Percentiles rank a stretch among this genome's conserved stretches.
Evolutionary conservation across 2,329 filamentous ascomycete species (phyloP).

Genomic region (Fusarium sp.): DNA sequence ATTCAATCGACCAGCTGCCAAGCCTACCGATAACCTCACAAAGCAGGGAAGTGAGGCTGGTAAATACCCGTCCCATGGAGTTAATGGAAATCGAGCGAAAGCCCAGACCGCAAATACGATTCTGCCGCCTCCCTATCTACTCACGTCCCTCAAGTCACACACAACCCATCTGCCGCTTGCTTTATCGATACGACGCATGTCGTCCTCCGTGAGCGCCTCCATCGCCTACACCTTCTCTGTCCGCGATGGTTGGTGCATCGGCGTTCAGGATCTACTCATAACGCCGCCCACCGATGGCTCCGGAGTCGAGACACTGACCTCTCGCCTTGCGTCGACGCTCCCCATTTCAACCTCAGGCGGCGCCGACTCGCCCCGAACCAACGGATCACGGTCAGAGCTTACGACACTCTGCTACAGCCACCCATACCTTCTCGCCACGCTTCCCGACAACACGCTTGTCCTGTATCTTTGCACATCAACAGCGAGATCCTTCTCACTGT

Average conservation of each 20-base stretch:
- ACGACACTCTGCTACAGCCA: slow-evolving; percentile 78
- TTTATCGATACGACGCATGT: slow-evolving; percentile 80
- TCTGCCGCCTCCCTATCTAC: slow-evolving; percentile 58
- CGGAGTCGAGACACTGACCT: slow-evolving; percentile 52
- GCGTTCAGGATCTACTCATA: slow-evolving; percentile 89
- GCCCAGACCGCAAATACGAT: background rate
- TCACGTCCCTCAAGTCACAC: slow-evolving; percentile 85
- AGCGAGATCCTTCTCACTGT: slow-evolving; percentile 73
- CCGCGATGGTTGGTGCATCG: slow-evolving; percentile 85
- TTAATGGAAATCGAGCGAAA: background rate
- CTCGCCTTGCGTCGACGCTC: slow-evolving; percentile 54
- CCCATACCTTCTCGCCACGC: slow-evolving; percentile 85
- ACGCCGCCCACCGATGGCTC: slow-evolving; percentile 44
- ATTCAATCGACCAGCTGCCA: slow-evolving; percentile 58
- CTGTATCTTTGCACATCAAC: slow-evolving; percentile 85
- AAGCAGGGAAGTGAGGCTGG: slow-evolving; percentile 8
- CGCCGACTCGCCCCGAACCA: slow-evolving; percentile 11
- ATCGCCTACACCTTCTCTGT: slow-evolving; percentile 89
- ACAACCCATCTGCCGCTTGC: slow-evolving; percentile 83
- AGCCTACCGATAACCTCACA: slow-evolving; percentile 10
- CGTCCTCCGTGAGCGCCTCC: slow-evolving; percentile 77
- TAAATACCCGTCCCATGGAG: background rate
- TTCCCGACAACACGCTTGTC: slow-evolving; percentile 89
- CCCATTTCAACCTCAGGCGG: slow-evolving; percentile 47
- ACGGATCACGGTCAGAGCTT: slow-evolving; percentile 50